Percentiles rank a stretch among this genome's conserved stretches.
Conservation (phyloP, 257 asterid species). For the Capsicum baccatum region DNA sequence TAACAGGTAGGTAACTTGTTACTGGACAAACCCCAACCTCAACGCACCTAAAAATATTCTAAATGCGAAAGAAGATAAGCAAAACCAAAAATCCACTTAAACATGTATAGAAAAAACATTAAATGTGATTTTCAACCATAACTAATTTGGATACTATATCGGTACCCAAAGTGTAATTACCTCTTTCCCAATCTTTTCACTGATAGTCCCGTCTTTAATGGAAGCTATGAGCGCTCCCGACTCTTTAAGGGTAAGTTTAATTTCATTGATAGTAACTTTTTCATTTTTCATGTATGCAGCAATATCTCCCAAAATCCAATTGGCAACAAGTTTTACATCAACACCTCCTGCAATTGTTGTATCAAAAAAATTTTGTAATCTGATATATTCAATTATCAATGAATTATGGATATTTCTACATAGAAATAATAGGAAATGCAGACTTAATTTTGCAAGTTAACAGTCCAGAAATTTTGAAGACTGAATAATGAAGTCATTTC, state of each 20-base stretch:
- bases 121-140: neutral
- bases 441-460: neutral
- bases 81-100: neutral
- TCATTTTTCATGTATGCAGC: conserved; percentile 93
- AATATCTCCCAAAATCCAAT: conserved; percentile 98
- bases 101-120: neutral
- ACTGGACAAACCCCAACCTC: conserved; percentile 12
- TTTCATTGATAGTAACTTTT: conserved; percentile 67
- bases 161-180: conserved; percentile 40
- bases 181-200: conserved; percentile 98
- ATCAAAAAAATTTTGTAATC: conserved; percentile 90
- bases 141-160: neutral
- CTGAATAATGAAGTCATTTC: neutral
- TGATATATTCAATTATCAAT: conserved; percentile 39
- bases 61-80: neutral
- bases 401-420: neutral
- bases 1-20: neutral
- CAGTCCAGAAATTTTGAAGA: neutral
- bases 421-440: neutral
- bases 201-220: conserved; percentile 82
- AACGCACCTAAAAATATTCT: neutral
- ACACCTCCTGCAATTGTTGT: conserved; percentile 72
- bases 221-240: conserved; percentile 88
- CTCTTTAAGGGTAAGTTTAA: conserved; percentile 81
- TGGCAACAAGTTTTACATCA: conserved; percentile 81